Conservation (phyloP, 106 monocot species). For the Allium fistulosum region DNA sequence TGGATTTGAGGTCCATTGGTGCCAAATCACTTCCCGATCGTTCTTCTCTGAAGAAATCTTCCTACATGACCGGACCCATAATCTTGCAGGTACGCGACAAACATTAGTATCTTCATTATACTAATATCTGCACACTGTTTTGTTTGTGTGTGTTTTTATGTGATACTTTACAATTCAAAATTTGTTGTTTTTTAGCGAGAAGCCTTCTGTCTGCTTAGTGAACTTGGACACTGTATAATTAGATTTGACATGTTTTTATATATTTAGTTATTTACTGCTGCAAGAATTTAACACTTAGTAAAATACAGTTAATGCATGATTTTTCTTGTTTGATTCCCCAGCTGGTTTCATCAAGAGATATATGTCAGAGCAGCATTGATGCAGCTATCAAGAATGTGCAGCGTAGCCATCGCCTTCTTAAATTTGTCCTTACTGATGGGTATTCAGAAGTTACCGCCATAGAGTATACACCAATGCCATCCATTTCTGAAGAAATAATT, state of each 20-base stretch:
- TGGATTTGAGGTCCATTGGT: constrained; percentile 74
- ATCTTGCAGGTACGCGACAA: constrained; percentile 48
- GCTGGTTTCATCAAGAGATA: constrained; percentile 72
- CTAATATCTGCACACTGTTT: too few species aligned
- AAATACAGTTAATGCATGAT: not conserved
- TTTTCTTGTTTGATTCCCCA: constrained; percentile 13
- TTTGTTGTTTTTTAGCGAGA: too few species aligned
- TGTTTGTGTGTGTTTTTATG: too few species aligned
- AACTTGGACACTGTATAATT: too few species aligned
- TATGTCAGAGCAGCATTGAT: constrained; percentile 68
- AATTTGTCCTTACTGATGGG: constrained; percentile 85
- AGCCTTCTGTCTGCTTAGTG: too few species aligned
- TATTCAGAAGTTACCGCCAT: constrained; percentile 56
- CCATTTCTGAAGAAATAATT: constrained; percentile 51
- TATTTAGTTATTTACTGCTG: too few species aligned
- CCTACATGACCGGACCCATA: constrained; percentile 60
- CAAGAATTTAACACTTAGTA: not conserved
- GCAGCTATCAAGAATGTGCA: constrained; percentile 36
- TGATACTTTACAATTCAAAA: too few species aligned
- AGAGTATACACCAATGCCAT: constrained; percentile 60
- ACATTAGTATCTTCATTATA: too few species aligned
- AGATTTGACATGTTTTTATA: too few species aligned
- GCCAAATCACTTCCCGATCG: constrained; percentile 67
- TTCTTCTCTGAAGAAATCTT: constrained; percentile 35
- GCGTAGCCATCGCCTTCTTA: constrained; percentile 55